These are phyloP conservation scores for Mycena kentingensis DNA, from an alignment of 768 basidiomycete species.

Conservation along the genomic window DNA sequence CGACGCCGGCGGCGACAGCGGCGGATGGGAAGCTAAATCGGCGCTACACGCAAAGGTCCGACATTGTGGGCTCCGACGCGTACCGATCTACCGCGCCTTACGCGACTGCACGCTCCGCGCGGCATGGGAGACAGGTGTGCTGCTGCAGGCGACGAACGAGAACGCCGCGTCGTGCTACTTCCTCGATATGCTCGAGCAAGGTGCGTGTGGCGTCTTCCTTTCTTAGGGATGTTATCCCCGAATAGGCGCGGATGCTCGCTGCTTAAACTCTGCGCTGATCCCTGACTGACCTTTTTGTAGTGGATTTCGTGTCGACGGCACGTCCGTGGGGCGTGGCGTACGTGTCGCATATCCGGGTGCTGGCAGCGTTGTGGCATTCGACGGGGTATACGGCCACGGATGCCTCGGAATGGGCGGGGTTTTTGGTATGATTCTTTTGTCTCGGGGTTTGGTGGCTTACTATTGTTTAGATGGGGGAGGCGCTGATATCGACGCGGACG, in stretches of 20 bases:
- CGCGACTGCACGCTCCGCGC: neutral
- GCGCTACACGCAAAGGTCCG: too few relatives aligned
- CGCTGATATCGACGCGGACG: neutral
- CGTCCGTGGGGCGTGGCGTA: constrained; percentile 14
- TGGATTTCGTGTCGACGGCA: neutral
- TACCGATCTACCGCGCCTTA: neutral
- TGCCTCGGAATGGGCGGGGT: neutral
- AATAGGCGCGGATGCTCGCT: too few relatives aligned
- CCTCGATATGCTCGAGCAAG: neutral
- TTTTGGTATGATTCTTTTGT: neutral
- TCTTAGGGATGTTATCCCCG: too few relatives aligned
- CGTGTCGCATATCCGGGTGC: constrained; percentile 6
- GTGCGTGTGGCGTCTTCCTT: neutral
- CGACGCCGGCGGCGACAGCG: too few relatives aligned
- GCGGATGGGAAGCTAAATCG: neutral
- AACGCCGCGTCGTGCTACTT: constrained; percentile 1
- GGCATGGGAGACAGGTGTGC: neutral
- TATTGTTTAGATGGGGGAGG: constrained; percentile 2
- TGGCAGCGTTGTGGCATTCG: constrained; percentile 3
- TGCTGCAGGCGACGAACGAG: neutral
- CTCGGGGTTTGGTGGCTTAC: too few relatives aligned
- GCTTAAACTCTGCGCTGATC: too few relatives aligned
- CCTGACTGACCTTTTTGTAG: neutral
- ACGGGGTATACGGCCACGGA: neutral
- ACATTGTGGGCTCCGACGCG: neutral